Evolutionary conservation across 2,329 filamentous ascomycete genomes (phyloP).

Genomic region (Neonectria punicea): DNA sequence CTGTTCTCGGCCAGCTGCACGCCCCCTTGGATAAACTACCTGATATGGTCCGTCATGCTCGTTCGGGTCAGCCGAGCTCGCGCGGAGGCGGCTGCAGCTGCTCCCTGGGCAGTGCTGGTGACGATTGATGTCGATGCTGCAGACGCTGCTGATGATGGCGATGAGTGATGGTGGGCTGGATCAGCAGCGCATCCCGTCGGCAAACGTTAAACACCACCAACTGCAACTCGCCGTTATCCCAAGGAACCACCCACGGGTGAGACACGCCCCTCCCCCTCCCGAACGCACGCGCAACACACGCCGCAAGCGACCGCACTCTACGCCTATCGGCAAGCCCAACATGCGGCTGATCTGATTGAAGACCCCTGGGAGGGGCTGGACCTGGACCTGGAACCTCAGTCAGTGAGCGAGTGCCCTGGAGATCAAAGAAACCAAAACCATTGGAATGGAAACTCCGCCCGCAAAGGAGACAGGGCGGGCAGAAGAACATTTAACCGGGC

Average conservation of each 20-base stretch:
- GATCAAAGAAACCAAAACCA: not conserved
- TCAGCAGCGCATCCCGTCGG: conserved; percentile 18
- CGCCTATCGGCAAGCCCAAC: conserved; percentile 24
- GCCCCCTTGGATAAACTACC: conserved; percentile 8
- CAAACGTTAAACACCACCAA: conserved; percentile 26
- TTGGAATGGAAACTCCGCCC: not conserved
- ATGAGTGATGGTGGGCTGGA: conserved; percentile 9
- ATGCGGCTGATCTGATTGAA: conserved; percentile 4
- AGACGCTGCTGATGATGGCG: not conserved
- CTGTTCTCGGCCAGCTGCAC: not conserved
- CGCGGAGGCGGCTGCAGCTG: not conserved
- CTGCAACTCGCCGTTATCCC: not conserved
- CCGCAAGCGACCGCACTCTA: conserved; percentile 1
- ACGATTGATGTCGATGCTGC: conserved; percentile 23
- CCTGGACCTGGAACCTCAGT: conserved; percentile 6
- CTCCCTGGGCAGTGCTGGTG: conserved; percentile 5
- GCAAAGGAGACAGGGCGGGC: conserved; percentile 10
- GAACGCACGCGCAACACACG: conserved; percentile 14
- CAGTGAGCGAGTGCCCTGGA: not conserved
- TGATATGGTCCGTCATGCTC: conserved; percentile 28
- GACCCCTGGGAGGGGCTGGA: conserved; percentile 20
- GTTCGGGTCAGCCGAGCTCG: conserved; percentile 24
- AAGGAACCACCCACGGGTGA: conserved; percentile 1
- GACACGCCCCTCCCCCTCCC: conserved; percentile 12
- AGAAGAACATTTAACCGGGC: conserved; percentile 34